phyloP scores from a whole-genome alignment of 495 filamentous ascomycete genomes.

The Penicillium coffeae region DNA sequence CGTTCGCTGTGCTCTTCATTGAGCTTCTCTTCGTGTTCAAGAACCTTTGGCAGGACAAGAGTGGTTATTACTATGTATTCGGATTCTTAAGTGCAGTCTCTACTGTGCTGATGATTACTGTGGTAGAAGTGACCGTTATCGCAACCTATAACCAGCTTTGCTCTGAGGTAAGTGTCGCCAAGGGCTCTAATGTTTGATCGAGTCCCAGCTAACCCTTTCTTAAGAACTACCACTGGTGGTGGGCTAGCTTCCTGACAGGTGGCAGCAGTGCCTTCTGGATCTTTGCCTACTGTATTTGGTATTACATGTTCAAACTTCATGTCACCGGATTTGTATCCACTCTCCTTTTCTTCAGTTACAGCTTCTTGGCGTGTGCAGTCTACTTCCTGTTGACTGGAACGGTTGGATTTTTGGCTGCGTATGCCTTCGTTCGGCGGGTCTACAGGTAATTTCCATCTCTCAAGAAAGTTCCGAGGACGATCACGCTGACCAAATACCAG shows the following conservation, averaged over 20 bases:
- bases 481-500: constrained; percentile 10
- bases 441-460: constrained; percentile 70
- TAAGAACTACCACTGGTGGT: constrained; percentile 94
- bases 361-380: constrained; percentile 72
- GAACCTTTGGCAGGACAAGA: constrained; percentile 89
- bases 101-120: constrained; percentile 69
- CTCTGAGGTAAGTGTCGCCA: constrained; percentile 51
- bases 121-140: constrained; percentile 87
- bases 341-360: constrained; percentile 85
- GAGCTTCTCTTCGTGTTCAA: constrained; percentile 91
- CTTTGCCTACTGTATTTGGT: constrained; percentile 82
- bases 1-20: constrained; percentile 91
- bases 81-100: constrained; percentile 80
- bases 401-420: constrained; percentile 82
- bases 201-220: neutral
- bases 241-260: constrained; percentile 84
- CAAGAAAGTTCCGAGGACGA: neutral
- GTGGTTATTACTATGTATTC: constrained; percentile 92
- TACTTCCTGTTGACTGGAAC: constrained; percentile 85
- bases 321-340: constrained; percentile 78
- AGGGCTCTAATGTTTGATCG: neutral
- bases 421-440: constrained; percentile 84
- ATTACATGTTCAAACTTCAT: constrained; percentile 78
- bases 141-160: constrained; percentile 85
- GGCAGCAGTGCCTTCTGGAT: constrained; percentile 80